Percentiles rank a stretch among this genome's conserved stretches.
Conservation (phyloP, 768 basidiomycete species). For the Strobilomyces dryophilus region DNA sequence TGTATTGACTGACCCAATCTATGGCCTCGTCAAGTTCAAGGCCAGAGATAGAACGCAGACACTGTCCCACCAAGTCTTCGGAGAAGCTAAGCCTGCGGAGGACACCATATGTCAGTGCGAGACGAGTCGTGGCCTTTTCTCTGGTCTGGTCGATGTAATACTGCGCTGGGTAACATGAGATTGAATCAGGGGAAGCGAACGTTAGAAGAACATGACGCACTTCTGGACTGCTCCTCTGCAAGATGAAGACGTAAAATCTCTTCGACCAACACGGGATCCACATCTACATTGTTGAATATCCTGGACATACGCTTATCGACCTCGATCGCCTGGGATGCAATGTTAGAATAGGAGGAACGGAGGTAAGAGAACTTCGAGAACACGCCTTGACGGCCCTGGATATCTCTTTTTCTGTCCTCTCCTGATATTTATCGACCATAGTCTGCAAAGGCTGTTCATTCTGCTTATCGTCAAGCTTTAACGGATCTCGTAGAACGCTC, state of each 20-base stretch:
- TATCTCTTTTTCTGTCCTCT: conserved; percentile 86
- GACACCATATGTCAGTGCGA: conserved; percentile 80
- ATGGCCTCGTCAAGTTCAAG: conserved; percentile 84
- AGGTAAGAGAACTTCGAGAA: neutral
- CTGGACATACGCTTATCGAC: conserved; percentile 73
- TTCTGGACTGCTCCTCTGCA: conserved; percentile 34
- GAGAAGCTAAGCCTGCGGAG: conserved; percentile 74
- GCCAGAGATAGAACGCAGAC: conserved; percentile 58
- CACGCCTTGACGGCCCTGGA: conserved; percentile 63
- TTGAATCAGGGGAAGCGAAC: conserved; percentile 2
- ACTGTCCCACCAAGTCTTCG: conserved; percentile 65
- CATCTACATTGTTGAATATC: conserved; percentile 54
- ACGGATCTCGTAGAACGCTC: conserved; percentile 13
- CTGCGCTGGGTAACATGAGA: conserved; percentile 3
- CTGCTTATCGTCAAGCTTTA: conserved; percentile 35
- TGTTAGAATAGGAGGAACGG: neutral
- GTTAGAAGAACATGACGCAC: conserved; percentile 1
- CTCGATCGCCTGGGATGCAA: conserved; percentile 54
- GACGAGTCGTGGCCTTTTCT: conserved; percentile 65
- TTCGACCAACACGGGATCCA: conserved; percentile 56
- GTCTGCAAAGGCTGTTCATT: conserved; percentile 60
- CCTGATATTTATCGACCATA: conserved; percentile 78
- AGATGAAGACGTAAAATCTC: conserved; percentile 53
- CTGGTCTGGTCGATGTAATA: conserved; percentile 47
- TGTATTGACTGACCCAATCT: conserved; percentile 68